A percentile compares a stretch with the other conserved stretches of the same genome.
Evolutionary conservation across 805 yeast genomes (phyloP).

Genomic region (Pichia pseudocactophila): DNA sequence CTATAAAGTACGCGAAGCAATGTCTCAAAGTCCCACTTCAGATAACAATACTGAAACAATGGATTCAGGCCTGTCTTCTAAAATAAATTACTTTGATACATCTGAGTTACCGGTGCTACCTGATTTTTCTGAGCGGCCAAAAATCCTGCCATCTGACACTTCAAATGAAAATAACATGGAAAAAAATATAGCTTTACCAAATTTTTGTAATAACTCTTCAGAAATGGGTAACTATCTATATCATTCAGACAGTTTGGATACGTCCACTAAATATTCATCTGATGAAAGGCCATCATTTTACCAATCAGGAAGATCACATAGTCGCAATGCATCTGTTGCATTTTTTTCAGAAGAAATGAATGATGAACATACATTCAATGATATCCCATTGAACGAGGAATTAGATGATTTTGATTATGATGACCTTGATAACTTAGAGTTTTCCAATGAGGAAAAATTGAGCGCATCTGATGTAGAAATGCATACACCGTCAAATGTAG

Average conservation of each 20-base stretch:
- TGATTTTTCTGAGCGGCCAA: constrained; percentile 8
- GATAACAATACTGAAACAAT: not conserved
- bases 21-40: not conserved
- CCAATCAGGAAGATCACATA: not conserved
- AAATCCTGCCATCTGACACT: not conserved
- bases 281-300: not conserved
- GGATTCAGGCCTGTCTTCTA: not conserved
- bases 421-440: constrained; percentile 6
- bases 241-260: too few relatives aligned
- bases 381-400: constrained; percentile 13
- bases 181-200: too few relatives aligned
- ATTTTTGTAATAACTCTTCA: too few relatives aligned
- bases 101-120: constrained; percentile 5
- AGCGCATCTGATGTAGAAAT: not conserved
- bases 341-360: constrained; percentile 23
- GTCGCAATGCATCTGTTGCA: constrained; percentile 18
- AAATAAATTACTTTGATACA: not conserved
- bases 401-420: constrained; percentile 8
- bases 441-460: constrained; percentile 7
- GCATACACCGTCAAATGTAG: not conserved
- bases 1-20: constrained; percentile 3
- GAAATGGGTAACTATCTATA: too few relatives aligned
- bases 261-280: too few relatives aligned
- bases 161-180: not conserved
- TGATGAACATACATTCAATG: constrained; percentile 17